phyloP scores from a whole-genome alignment of 139 green algal genomes.

The Chlamydomonas incerta region DNA sequence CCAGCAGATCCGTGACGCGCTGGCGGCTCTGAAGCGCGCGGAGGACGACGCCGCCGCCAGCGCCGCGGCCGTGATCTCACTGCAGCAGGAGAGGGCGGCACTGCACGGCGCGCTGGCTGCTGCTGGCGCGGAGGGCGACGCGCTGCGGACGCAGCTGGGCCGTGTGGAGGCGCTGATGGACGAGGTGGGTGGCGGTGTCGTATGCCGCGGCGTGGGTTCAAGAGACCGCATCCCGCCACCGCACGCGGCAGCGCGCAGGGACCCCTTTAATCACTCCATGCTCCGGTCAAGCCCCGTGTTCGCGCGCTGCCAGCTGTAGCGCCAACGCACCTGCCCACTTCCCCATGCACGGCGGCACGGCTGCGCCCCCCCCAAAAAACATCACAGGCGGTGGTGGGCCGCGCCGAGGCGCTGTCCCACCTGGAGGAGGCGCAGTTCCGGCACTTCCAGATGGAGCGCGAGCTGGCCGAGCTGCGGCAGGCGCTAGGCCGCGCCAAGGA shows the following conservation, averaged over 20 bases:
- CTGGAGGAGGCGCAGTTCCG: conserved; percentile 37
- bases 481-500: conserved; percentile 2
- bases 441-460: conserved; percentile 15
- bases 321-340: too few relatives aligned
- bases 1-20: conserved; percentile 2
- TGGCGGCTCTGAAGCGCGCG: background rate
- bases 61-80: background rate
- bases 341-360: too few relatives aligned
- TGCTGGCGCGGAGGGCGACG: background rate
- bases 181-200: too few relatives aligned
- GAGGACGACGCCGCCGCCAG: background rate
- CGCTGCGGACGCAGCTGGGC: conserved; percentile 19
- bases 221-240: too few relatives aligned
- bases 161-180: conserved; percentile 35
- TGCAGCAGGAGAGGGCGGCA: conserved; percentile 18
- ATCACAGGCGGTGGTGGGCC: conserved; percentile 13
- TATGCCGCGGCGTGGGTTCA: too few relatives aligned
- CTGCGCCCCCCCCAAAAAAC: too few relatives aligned
- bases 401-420: conserved; percentile 3
- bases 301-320: too few relatives aligned
- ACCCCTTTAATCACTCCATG: too few relatives aligned
- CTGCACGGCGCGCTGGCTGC: conserved; percentile 10
- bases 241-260: too few relatives aligned
- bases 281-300: too few relatives aligned
- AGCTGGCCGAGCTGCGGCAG: conserved; percentile 8